Conservation (phyloP, 257 asterid genomes). For the Gentiana dahurica region DNA sequence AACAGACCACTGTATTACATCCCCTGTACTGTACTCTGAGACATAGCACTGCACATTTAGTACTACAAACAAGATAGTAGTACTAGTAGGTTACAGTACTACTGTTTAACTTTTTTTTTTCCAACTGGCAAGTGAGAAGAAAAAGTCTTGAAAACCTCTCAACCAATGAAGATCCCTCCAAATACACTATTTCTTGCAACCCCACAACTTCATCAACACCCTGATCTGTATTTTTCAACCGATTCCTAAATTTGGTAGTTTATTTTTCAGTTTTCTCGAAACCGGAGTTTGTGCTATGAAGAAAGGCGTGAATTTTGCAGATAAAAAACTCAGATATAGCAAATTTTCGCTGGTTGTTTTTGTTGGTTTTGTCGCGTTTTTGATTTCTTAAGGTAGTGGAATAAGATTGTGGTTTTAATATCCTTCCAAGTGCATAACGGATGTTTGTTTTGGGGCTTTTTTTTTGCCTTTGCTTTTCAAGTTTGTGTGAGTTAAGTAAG, state of each 20-base stretch:
- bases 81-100: background rate
- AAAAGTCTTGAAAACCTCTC: background rate
- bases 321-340: background rate
- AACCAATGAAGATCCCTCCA: constrained; percentile 7
- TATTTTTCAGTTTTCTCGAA: no score
- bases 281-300: no score
- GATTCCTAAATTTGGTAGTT: no score
- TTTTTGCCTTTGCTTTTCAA: background rate
- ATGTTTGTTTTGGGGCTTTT: background rate
- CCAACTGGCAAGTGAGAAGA: background rate
- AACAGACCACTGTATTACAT: constrained; percentile 31
- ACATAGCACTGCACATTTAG: constrained; percentile 18
- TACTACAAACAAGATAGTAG: background rate
- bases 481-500: background rate
- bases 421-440: constrained; percentile 7
- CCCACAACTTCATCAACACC: background rate
- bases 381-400: background rate
- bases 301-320: background rate
- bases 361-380: constrained; percentile 10
- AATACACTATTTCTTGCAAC: background rate
- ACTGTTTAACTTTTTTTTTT: background rate
- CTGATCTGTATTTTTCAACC: no score
- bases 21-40: constrained; percentile 2
- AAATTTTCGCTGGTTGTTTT: background rate
- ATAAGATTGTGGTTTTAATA: constrained; percentile 1